These are phyloP conservation scores for Penicillium antarcticum DNA, from an alignment of 495 filamentous ascomycete genomes.

Conservation along the genomic window DNA sequence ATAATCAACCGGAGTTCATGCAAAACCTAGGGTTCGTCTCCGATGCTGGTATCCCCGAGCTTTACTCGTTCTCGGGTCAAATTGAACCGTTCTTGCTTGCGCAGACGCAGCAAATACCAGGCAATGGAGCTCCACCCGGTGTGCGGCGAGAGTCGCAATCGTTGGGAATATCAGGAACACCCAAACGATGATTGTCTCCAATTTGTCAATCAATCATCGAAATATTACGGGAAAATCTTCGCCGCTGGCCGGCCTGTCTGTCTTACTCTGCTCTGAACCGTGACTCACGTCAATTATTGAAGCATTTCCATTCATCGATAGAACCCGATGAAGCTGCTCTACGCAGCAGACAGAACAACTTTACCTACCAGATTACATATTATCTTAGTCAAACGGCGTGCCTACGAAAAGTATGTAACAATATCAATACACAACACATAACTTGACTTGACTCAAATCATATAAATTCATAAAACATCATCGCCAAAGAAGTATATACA, in stretches of 20 bases:
- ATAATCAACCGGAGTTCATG: slow-evolving; percentile 44
- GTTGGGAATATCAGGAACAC: slow-evolving; percentile 10
- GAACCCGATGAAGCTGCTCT: too few species aligned
- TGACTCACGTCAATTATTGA: neutral
- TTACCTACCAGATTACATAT: too few species aligned
- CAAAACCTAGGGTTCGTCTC: slow-evolving; percentile 42
- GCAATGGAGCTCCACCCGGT: slow-evolving; percentile 11
- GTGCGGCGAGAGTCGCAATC: slow-evolving; percentile 26
- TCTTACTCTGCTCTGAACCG: too few species aligned
- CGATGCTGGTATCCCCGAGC: slow-evolving; percentile 32
- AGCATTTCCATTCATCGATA: too few species aligned
- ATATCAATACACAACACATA: too few species aligned
- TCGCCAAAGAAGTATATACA: slow-evolving; percentile 8
- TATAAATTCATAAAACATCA: neutral
- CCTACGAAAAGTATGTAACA: too few species aligned
- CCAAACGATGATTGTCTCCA: slow-evolving; percentile 16
- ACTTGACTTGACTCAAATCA: too few species aligned
- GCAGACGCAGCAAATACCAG: slow-evolving; percentile 30
- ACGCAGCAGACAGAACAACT: too few species aligned
- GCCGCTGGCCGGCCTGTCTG: slow-evolving; percentile 12
- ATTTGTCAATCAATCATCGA: too few species aligned
- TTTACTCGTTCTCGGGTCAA: slow-evolving; percentile 36
- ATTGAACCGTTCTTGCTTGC: slow-evolving; percentile 38
- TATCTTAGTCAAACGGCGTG: too few species aligned
- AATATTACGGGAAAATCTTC: neutral